Conservation (phyloP, 768 basidiomycete genomes). For the Leccinellum albellum region DNA sequence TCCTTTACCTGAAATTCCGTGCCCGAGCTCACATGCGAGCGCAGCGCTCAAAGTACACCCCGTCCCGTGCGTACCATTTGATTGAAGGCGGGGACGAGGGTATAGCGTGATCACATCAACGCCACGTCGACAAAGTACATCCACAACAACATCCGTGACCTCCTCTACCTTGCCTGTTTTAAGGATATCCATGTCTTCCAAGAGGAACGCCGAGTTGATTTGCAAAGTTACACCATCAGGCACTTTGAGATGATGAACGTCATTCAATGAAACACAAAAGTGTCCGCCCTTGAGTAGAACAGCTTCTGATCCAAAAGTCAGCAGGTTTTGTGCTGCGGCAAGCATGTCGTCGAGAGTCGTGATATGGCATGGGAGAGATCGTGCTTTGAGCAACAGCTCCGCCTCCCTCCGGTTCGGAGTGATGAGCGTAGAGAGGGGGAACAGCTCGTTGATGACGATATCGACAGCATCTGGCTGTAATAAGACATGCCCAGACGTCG, state of each 20-base stretch:
- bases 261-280: slow-evolving; percentile 41
- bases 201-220: slow-evolving; percentile 43
- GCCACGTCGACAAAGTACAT: slow-evolving; percentile 48
- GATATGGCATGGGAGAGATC: slow-evolving; percentile 33
- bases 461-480: slow-evolving; percentile 63
- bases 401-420: slow-evolving; percentile 88
- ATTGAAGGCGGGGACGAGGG: slow-evolving; percentile 57
- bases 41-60: slow-evolving; percentile 91
- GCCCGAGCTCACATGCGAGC: slow-evolving; percentile 61
- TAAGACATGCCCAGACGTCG: slow-evolving; percentile 82
- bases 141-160: slow-evolving; percentile 48
- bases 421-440: slow-evolving; percentile 68
- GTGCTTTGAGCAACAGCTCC: slow-evolving; percentile 54
- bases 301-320: slow-evolving; percentile 45
- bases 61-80: slow-evolving; percentile 83
- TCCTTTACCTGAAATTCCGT: slow-evolving; percentile 40
- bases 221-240: slow-evolving; percentile 29
- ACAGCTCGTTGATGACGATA: slow-evolving; percentile 54
- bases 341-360: slow-evolving; percentile 57
- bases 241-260: slow-evolving; percentile 37
- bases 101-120: slow-evolving; percentile 45
- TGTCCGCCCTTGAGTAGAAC: slow-evolving; percentile 90
- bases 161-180: slow-evolving; percentile 18
- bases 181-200: slow-evolving; percentile 62
- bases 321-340: slow-evolving; percentile 46